Evolutionary conservation across 306 rosid species (phyloP).

Genomic region (Vicia villosa): DNA sequence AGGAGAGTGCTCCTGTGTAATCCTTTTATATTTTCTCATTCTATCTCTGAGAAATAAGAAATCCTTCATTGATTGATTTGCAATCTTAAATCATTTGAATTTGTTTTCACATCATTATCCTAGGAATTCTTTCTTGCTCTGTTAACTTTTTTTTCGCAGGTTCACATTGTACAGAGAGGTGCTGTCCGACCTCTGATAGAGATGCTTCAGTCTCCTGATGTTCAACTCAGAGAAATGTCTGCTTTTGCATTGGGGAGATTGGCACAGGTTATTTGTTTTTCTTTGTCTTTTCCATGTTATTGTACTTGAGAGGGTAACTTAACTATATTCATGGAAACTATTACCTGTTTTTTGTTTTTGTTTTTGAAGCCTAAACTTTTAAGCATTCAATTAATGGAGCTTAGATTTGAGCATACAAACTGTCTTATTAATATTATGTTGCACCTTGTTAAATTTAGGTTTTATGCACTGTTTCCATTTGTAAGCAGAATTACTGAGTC

Average conservation of each 20-base stretch:
- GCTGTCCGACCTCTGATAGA: slow-evolving; percentile 95
- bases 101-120: background rate
- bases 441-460: slow-evolving; percentile 6
- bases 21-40: background rate
- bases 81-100: background rate
- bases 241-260: slow-evolving; percentile 98
- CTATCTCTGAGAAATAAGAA: background rate
- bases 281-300: slow-evolving; percentile 4
- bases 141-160: slow-evolving; percentile 50
- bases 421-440: background rate
- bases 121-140: background rate
- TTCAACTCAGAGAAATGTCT: slow-evolving; percentile 95
- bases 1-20: background rate
- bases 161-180: slow-evolving; percentile 97
- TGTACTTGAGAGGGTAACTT: slow-evolving; percentile 17
- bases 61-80: background rate
- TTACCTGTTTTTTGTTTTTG: background rate
- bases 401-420: background rate
- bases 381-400: slow-evolving; percentile 21
- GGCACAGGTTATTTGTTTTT: slow-evolving; percentile 72
- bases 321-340: slow-evolving; percentile 6
- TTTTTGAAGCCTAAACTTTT: slow-evolving; percentile 30
- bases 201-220: slow-evolving; percentile 96
- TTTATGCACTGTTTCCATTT: slow-evolving; percentile 20
- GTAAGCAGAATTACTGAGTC: slow-evolving; percentile 4